Percentiles rank a stretch among this genome's conserved stretches.
Conservation (phyloP, 176 grass and related monocot species). For the Poa annua region DNA sequence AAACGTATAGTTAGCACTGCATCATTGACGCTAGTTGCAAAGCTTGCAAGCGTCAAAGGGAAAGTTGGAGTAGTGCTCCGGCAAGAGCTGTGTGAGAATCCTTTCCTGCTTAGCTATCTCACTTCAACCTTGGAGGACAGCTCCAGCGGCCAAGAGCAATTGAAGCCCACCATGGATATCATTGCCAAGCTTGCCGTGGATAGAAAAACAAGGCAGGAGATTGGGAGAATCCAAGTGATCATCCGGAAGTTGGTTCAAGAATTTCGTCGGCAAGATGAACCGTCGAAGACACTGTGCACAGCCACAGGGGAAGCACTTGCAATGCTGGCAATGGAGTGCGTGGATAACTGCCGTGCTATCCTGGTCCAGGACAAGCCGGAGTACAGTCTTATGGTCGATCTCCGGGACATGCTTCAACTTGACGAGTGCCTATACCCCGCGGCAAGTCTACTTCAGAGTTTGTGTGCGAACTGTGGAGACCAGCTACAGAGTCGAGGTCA, state of each 20-base stretch:
- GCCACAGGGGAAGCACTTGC: constrained; percentile 7
- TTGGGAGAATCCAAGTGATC: constrained; percentile 7
- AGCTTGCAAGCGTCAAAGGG: background rate
- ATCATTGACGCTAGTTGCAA: background rate
- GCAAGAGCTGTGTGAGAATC: background rate
- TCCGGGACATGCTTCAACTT: background rate
- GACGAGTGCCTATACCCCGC: background rate
- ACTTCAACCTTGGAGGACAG: background rate
- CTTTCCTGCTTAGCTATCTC: constrained; percentile 7
- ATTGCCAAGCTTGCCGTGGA: constrained; percentile 1
- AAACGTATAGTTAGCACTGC: background rate
- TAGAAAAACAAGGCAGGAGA: background rate
- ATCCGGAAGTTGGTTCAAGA: background rate
- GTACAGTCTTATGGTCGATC: background rate
- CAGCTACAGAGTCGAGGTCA: background rate
- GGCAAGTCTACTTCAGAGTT: background rate
- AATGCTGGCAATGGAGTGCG: constrained; percentile 1
- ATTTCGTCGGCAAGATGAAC: background rate
- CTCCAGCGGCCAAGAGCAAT: background rate
- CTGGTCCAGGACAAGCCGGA: background rate
- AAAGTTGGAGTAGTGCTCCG: background rate
- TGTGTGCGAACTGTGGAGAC: background rate
- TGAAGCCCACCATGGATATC: background rate
- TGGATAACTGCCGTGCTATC: background rate
- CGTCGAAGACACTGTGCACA: background rate